Evolutionary conservation across 1,284 basidiomycete species (phyloP).

Genomic region (Trichosporon faecale): DNA sequence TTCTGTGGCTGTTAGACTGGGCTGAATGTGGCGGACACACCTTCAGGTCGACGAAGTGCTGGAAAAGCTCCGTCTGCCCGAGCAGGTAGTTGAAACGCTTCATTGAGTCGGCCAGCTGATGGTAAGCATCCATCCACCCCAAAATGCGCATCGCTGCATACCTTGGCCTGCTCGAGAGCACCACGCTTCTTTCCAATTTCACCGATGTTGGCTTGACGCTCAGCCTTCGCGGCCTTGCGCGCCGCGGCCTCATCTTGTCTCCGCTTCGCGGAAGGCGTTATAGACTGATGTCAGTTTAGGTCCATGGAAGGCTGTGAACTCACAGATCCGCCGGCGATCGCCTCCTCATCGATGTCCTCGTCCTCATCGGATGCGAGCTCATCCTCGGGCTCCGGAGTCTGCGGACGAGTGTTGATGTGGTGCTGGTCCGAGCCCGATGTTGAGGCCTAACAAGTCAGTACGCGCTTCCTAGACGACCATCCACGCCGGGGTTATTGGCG

Average conservation of each 20-base stretch:
- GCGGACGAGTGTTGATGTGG: conserved; percentile 45
- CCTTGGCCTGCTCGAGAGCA: conserved; percentile 51
- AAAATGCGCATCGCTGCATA: conserved; percentile 21
- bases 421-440: conserved; percentile 40
- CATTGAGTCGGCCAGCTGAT: conserved; percentile 84
- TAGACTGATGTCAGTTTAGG: conserved; percentile 8
- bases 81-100: conserved; percentile 92
- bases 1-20: conserved; percentile 56
- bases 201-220: conserved; percentile 44
- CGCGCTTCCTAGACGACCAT: background rate
- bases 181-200: conserved; percentile 44
- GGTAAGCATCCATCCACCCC: background rate
- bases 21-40: conserved; percentile 53
- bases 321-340: conserved; percentile 19
- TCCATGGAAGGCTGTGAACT: background rate
- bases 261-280: conserved; percentile 39
- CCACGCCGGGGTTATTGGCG: background rate
- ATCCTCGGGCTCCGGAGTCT: conserved; percentile 36
- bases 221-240: conserved; percentile 42
- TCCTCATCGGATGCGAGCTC: conserved; percentile 39
- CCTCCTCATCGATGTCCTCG: conserved; percentile 31
- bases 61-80: conserved; percentile 92
- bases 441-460: conserved; percentile 35
- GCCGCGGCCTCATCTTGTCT: conserved; percentile 34
- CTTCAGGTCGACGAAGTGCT: conserved; percentile 93